Base-by-base conservation (phyloP, 139 green algal species). In the Micractinium sp. region DNA sequence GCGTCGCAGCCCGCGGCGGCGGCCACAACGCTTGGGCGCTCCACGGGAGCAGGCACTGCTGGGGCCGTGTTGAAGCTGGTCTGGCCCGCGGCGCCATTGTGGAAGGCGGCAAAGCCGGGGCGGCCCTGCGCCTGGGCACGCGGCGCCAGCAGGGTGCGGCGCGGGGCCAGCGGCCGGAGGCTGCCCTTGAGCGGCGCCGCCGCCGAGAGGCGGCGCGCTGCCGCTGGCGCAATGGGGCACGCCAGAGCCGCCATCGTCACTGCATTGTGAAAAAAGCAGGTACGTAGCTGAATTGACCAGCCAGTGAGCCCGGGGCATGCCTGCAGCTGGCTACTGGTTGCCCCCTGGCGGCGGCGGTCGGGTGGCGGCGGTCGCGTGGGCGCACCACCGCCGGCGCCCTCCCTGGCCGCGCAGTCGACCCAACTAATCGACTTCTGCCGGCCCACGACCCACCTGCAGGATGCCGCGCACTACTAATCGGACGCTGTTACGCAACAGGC, bases 101-200 rank as follows among this genome's bases (percentile, higher is more conserved):
- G 77, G 39, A 82, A 82, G 39, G 77, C 63, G 38, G 77, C 77
- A 35, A 36, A 82, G 77, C 77, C 77, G 20, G 38, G 25, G 77
- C 77, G 38, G 77, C 38, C 77, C 19, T 39, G n/a, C 36, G 38
- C 35, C 33, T 82, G 77, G 19, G 77, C 23, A 66, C 77, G 77
- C 14, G 77, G 38, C 3, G 39, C 38, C 25, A 61, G 23, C 23
- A 35, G 31, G 38, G 38, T 15, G 39, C 77, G 77, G 39, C 77
- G 77, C 38, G 77, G 23, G 23, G 23, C 38, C 25, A 36, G 77
- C 23, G 38, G 25, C 23, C 23, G 38, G 38, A 25, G 38, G 39
- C 77, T 38, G 39, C 38, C n/a, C 74, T 80, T 33, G 15, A 29
- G 74, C 74, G 35, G n/a, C n/a, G 74, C 74, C 12, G 74, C 33